Conservation (phyloP, 2,329 filamentous ascomycete species). For the Aspergillus sp. region DNA sequence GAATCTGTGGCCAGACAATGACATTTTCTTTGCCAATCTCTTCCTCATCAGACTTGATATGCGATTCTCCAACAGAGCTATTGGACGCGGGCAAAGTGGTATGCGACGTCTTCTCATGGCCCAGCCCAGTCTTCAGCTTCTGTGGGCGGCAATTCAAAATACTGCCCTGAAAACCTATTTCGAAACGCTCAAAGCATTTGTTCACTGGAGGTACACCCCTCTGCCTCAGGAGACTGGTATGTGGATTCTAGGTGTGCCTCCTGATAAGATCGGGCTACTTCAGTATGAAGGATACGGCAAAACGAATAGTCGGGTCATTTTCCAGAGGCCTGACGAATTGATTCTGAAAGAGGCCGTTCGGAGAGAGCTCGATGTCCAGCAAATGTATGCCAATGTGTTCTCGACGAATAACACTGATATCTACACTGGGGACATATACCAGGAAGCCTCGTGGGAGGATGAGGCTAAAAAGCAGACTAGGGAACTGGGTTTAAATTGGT, state of each 20-base stretch:
- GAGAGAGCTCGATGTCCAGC: slow-evolving; percentile 51
- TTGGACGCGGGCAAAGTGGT: slow-evolving; percentile 42
- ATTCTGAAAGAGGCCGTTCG: slow-evolving; percentile 53
- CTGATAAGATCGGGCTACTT: slow-evolving; percentile 48
- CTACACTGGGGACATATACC: too few relatives aligned
- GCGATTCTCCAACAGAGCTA: slow-evolving; percentile 59
- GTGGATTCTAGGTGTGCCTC: slow-evolving; percentile 49
- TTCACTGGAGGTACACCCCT: slow-evolving; percentile 52
- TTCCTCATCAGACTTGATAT: slow-evolving; percentile 71
- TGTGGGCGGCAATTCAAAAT: slow-evolving; percentile 58
- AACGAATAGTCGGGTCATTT: slow-evolving; percentile 33
- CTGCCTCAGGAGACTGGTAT: slow-evolving; percentile 16
- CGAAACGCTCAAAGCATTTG: slow-evolving; percentile 54
- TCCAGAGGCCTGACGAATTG: slow-evolving; percentile 56
- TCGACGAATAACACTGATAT: not conserved
- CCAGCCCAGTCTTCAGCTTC: slow-evolving; percentile 51
- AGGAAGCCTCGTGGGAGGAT: too few relatives aligned
- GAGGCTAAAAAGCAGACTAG: too few relatives aligned
- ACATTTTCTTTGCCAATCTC: slow-evolving; percentile 58
- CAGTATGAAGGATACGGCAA: slow-evolving; percentile 33
- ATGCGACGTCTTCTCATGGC: slow-evolving; percentile 57
- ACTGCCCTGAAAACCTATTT: slow-evolving; percentile 45
- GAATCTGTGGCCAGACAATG: slow-evolving; percentile 52
- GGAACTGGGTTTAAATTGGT: too few relatives aligned
- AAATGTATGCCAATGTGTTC: slow-evolving; percentile 54